These are phyloP conservation scores for Aureobasidium sp. DNA, from an alignment of 2,329 filamentous ascomycete species.

Conservation along the genomic window DNA sequence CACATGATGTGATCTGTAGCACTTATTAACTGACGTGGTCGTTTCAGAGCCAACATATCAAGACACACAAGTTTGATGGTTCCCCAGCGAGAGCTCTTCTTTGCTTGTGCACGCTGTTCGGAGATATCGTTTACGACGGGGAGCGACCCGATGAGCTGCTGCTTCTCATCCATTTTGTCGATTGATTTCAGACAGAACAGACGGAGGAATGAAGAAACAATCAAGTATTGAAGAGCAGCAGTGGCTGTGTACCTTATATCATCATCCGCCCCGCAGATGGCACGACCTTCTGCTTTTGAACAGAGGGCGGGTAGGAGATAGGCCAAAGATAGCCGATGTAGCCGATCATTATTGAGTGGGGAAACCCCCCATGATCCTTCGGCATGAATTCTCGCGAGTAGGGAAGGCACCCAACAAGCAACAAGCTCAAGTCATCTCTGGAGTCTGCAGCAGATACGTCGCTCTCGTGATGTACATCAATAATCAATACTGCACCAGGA, in stretches of 20 bases:
- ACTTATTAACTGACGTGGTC: background rate
- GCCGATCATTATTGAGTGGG: constrained; percentile 4
- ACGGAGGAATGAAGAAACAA: background rate
- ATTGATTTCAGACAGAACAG: background rate
- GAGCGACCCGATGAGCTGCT: constrained; percentile 17
- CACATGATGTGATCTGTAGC: background rate
- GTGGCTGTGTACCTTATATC: constrained; percentile 10
- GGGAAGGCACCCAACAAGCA: too few species aligned
- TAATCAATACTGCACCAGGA: too few species aligned
- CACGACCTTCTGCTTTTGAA: constrained; percentile 4
- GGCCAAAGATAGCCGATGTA: constrained; percentile 2
- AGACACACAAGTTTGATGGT: background rate
- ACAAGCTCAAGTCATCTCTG: too few species aligned
- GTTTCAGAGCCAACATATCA: too few species aligned
- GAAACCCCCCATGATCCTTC: background rate
- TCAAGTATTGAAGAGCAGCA: background rate
- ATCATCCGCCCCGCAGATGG: constrained; percentile 6
- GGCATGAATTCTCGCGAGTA: too few species aligned
- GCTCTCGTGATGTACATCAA: too few species aligned
- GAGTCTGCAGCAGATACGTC: too few species aligned
- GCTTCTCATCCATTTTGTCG: constrained; percentile 10
- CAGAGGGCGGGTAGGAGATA: background rate
- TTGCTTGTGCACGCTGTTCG: constrained; percentile 4
- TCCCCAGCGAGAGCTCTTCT: background rate
- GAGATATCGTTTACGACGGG: background rate